Evolutionary conservation across 768 basidiomycete species (phyloP), one percentile per base, ranked within the genome.

Genomic region (Panaeolus papilionaceus): DNA sequence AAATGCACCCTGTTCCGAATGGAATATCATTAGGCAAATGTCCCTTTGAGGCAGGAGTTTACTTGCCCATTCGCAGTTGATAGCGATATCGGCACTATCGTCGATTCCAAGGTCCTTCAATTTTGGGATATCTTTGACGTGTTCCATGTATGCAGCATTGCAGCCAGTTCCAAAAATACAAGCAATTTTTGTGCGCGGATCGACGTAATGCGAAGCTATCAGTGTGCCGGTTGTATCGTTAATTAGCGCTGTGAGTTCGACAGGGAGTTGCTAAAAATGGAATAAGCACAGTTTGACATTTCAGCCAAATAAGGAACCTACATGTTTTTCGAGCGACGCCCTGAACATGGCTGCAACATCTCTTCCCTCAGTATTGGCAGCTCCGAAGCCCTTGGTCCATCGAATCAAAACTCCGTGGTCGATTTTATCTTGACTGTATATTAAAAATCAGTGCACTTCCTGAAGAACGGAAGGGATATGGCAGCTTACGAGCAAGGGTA

Each of bases 361-460:
- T 65, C 87, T 82, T 18, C 96, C 96, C 79, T 99, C 98, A 18
- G 94, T 95, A 75, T 96, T 95, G 4, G 87, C 77, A 0, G 93
- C 93, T 38, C 95, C 95, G 73, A 99, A 99, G 70, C 98, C 98
- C 79, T 99, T 99, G n/a, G 98, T 99, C 98, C 98, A 99, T 18
- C 97, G 92, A 73, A 98, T 95, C 42, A 99, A 90, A 68, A 88
- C 86, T 26, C 95, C 97, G 69, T 98, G 95, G 78, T 99, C 95
- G 70, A 99, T 99, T 64, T 88, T 86, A 44, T 91, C 86, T 85
- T 99, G 98, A n/a, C 94, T 96, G 47, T 45, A 58, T 1, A 37
- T 37, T n/a, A 33, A n/a, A 61, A 44, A 28, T 67, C 9, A 66
- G 26, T 45, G 16, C 37, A n/a, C n/a, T 65, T 28, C 38, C 26